These are phyloP conservation scores for Colletotrichum theobromicola DNA, from an alignment of 2,329 filamentous ascomycete genomes.

Conservation along the genomic window DNA sequence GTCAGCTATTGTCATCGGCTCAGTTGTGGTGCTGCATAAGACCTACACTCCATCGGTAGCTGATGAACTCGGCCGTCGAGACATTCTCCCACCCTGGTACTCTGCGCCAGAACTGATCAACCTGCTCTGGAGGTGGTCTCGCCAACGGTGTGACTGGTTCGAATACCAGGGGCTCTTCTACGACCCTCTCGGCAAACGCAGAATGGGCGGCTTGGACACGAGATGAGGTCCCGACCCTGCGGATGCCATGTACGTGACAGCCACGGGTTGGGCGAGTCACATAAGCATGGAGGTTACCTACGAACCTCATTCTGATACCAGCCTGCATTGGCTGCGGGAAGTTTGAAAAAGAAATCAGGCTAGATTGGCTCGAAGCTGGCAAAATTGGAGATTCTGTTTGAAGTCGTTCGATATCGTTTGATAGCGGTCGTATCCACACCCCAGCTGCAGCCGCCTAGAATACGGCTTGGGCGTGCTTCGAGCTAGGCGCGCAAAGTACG, in stretches of 20 bases:
- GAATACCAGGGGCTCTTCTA: neutral
- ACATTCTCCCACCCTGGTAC: conserved; percentile 56
- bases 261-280: neutral
- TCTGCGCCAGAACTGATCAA: conserved; percentile 55
- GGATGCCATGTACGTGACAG: neutral
- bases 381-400: neutral
- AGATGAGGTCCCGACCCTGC: neutral
- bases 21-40: neutral
- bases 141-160: neutral
- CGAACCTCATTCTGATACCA: neutral
- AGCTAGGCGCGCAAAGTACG: neutral
- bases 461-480: neutral
- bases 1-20: neutral
- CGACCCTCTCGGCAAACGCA: neutral
- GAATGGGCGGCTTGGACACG: neutral
- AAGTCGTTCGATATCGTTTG: neutral
- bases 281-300: neutral
- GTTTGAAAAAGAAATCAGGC: neutral
- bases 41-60: conserved; percentile 60
- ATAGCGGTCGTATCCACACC: neutral
- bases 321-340: neutral
- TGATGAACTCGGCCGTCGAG: conserved; percentile 52
- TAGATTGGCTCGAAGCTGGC: neutral
- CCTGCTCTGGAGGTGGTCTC: neutral
- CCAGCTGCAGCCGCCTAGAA: neutral